Evolutionary conservation across 208 protist species (phyloP).

Genomic region (Trypanosoma congolense): DNA sequence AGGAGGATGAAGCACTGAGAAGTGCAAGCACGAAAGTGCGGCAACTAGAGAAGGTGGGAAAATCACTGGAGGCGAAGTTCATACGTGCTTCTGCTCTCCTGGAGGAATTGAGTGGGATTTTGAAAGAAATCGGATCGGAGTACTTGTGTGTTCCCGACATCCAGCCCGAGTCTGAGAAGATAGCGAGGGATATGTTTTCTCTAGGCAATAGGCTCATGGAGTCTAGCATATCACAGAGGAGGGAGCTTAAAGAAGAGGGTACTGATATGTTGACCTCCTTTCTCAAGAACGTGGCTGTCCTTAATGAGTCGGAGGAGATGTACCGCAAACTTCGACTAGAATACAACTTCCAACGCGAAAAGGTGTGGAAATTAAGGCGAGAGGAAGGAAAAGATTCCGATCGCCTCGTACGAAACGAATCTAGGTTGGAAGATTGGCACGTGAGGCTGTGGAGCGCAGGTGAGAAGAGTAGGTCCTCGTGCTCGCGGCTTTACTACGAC

Average conservation of each 20-base stretch:
- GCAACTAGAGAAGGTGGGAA: constrained; percentile 36
- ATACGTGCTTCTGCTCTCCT: constrained; percentile 52
- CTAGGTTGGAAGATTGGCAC: constrained; percentile 66
- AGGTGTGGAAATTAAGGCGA: constrained; percentile 55
- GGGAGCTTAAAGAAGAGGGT: constrained; percentile 50
- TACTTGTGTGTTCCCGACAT: constrained; percentile 60
- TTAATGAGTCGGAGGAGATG: constrained; percentile 47
- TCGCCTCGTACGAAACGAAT: constrained; percentile 74
- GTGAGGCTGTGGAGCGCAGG: constrained; percentile 68
- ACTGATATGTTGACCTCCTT: constrained; percentile 56
- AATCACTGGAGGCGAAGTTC: constrained; percentile 47
- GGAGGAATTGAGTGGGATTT: constrained; percentile 57
- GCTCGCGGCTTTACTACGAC: constrained; percentile 54
- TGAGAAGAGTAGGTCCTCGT: constrained; percentile 51
- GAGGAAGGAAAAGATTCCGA: constrained; percentile 50
- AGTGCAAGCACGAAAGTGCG: constrained; percentile 45
- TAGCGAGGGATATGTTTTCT: constrained; percentile 45
- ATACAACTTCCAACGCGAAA: constrained; percentile 76
- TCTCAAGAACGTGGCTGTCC: constrained; percentile 31
- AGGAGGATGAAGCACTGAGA: constrained; percentile 33
- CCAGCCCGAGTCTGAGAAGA: constrained; percentile 36
- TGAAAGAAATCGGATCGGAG: constrained; percentile 71
- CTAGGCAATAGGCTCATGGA: constrained; percentile 50
- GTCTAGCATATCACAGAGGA: constrained; percentile 50
- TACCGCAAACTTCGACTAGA: constrained; percentile 61